Conservation (phyloP, 2,329 filamentous ascomycete species). For the Calonectria ilicicola region DNA sequence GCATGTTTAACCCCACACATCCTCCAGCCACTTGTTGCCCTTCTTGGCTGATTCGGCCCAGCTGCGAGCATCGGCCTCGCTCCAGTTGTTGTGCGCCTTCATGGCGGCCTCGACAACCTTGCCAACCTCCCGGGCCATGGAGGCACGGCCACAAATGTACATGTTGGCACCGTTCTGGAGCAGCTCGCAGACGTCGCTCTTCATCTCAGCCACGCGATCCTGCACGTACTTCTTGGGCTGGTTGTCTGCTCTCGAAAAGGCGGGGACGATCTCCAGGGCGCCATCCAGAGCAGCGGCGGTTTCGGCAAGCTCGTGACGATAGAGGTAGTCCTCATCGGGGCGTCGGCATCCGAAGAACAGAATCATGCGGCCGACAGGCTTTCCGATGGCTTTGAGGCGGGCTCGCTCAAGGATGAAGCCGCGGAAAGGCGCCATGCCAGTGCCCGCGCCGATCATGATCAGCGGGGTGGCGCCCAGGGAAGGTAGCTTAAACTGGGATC, state of each 20-base stretch:
- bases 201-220: constrained; percentile 48
- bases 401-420: constrained; percentile 43
- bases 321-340: constrained; percentile 65
- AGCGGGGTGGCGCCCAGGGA: constrained; percentile 56
- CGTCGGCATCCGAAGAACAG: constrained; percentile 72
- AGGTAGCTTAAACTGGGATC: constrained; percentile 60
- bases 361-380: constrained; percentile 38
- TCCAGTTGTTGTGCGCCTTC: constrained; percentile 49
- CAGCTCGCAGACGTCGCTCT: constrained; percentile 43
- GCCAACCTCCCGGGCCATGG: constrained; percentile 58
- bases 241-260: constrained; percentile 30
- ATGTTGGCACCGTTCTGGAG: constrained; percentile 50
- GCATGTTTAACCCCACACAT: constrained; percentile 62
- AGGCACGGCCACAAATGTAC: constrained; percentile 56
- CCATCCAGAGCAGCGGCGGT: constrained; percentile 28
- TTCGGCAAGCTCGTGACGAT: constrained; percentile 55
- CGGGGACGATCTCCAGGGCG: constrained; percentile 30
- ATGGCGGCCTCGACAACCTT: constrained; percentile 52
- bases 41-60: constrained; percentile 62
- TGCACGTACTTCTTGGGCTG: constrained; percentile 51
- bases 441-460: constrained; percentile 64
- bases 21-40: constrained; percentile 64
- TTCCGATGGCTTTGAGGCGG: constrained; percentile 33
- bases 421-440: constrained; percentile 58
- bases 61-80: constrained; percentile 53